Evolutionary conservation across 2,329 filamentous ascomycete species (phyloP).

Genomic region (Geoglossum cookeanum): DNA sequence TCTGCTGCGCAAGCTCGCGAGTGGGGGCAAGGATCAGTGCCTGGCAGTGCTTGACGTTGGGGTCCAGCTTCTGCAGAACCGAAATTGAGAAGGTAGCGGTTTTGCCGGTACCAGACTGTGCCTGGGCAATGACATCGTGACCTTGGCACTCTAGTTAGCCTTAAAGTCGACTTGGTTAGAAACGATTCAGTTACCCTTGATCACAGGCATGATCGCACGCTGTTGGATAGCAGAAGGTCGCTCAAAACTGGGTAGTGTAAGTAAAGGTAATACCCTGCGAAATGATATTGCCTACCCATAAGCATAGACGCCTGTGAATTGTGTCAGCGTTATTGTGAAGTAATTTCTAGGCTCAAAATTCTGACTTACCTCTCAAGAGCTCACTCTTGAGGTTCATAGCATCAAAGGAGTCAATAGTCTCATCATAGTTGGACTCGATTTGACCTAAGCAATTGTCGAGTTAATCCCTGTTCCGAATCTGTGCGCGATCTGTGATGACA

Average conservation of each 20-base stretch:
- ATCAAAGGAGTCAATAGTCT: constrained; percentile 98
- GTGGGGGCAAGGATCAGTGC: constrained; percentile 94
- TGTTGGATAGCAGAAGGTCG: constrained; percentile 98
- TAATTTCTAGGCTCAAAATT: constrained; percentile 3
- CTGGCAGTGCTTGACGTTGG: constrained; percentile 88
- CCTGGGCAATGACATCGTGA: constrained; percentile 98
- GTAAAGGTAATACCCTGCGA: background rate
- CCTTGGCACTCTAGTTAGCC: constrained; percentile 28
- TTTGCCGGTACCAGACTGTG: constrained; percentile 99
- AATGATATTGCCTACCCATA: constrained; percentile 41
- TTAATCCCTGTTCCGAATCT: background rate
- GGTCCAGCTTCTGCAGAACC: constrained; percentile 96
- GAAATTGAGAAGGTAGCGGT: constrained; percentile 99
- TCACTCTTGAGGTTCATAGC: constrained; percentile 93
- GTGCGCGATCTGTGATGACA: background rate
- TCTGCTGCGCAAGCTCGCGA: constrained; percentile 96
- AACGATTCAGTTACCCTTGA: constrained; percentile 58
- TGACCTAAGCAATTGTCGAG: constrained; percentile 43
- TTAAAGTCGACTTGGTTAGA: background rate
- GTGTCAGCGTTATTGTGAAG: background rate
- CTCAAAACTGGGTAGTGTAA: constrained; percentile 46
- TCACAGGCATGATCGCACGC: constrained; percentile 99
- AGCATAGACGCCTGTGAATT: constrained; percentile 63
- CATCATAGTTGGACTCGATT: constrained; percentile 99
- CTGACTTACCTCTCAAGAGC: constrained; percentile 69